Base-by-base conservation (phyloP, 257 asterid genomes). In the Dorcoceras hygrometricum region DNA sequence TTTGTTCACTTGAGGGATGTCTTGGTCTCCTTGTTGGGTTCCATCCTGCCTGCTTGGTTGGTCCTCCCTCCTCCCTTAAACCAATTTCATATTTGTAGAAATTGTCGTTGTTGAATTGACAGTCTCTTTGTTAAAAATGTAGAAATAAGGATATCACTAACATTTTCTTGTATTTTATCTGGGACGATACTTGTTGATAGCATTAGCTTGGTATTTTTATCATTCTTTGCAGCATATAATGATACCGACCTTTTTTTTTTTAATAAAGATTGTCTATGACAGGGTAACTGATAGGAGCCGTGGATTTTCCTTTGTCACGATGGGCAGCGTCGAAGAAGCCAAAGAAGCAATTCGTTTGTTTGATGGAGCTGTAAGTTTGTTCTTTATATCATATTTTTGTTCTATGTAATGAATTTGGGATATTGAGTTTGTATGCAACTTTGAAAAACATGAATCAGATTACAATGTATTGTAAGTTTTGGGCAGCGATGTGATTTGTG, bases 281-380 rank as follows among this genome's bases (percentile, higher is more conserved):
- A 86, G 87, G 78, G 90, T 86, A 28, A 93, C 97, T 3, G 96
- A 81, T 62, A 88, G 97, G 78, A 93, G 99, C 58, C 85, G 99
- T 20, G 97, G 99, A 55, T 94, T 94, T 57, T 89, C 90, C 20
- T 93, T 93, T 78, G 91, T 90, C 59, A 90, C 96, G 8, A 88
- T 93, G 99, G 85, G 85, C 67, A 86, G 76, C 43, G 82, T 76
- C 58, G 95, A 85, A 65, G 96, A 93, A 81, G 96, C 96, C 55
- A 82, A 81, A 62, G 95, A 85, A 71, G 97, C 96, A 6, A 88
- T 90, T 67, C 83, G 95, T 19, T 34, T 90, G 81, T 90, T 90
- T 67, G 89, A 88, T 74, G 90, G 91, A 80, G 81, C 97, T 79
- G 98, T 92, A 86, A 92, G 96, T 86, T 32, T 62, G 64, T 57